Evolutionary conservation across 192 early-diverging fungal genomes (phyloP).

Genomic region (Phycomyces nitens): DNA sequence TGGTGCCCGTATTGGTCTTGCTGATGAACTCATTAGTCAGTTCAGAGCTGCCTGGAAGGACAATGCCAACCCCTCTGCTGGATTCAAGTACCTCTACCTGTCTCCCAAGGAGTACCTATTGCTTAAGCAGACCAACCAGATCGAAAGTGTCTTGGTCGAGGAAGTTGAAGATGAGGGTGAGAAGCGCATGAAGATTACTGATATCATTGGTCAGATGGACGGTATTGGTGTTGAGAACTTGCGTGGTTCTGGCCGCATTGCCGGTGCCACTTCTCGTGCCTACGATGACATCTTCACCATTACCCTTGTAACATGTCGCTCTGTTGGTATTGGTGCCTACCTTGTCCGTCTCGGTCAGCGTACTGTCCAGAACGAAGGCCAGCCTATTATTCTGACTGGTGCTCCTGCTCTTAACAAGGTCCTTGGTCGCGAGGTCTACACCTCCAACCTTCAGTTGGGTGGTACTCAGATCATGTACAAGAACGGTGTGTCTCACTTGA

Average conservation of each 20-base stretch:
- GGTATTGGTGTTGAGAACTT: slow-evolving; percentile 97
- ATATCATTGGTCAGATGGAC: slow-evolving; percentile 82
- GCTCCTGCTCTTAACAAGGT: slow-evolving; percentile 98
- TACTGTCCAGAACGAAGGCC: slow-evolving; percentile 94
- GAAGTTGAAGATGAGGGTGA: slow-evolving; percentile 71
- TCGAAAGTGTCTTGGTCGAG: slow-evolving; percentile 72
- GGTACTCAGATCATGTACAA: slow-evolving; percentile 99
- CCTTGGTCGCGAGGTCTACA: slow-evolving; percentile 95
- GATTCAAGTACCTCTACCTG: slow-evolving; percentile 93
- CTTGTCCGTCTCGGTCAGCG: slow-evolving; percentile 97
- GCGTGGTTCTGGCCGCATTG: slow-evolving; percentile 95
- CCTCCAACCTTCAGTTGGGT: slow-evolving; percentile 96
- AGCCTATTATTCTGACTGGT: slow-evolving; percentile 97
- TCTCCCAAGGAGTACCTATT: slow-evolving; percentile 65
- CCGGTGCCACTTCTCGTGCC: slow-evolving; percentile 90
- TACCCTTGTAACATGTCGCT: slow-evolving; percentile 95
- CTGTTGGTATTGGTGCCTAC: slow-evolving; percentile 98
- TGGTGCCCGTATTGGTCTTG: slow-evolving; percentile 96
- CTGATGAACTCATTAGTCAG: slow-evolving; percentile 82
- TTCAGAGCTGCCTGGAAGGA: slow-evolving; percentile 92
- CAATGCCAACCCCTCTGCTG: slow-evolving; percentile 70
- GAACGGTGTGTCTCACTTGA: slow-evolving; percentile 97
- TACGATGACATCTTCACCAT: slow-evolving; percentile 98
- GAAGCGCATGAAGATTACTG: slow-evolving; percentile 75
- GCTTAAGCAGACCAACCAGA: slow-evolving; percentile 55